A percentile compares a stretch with the other conserved stretches of the same genome.
Conservation (phyloP, 208 protist genomes). For the Crithidia mellificae region DNA sequence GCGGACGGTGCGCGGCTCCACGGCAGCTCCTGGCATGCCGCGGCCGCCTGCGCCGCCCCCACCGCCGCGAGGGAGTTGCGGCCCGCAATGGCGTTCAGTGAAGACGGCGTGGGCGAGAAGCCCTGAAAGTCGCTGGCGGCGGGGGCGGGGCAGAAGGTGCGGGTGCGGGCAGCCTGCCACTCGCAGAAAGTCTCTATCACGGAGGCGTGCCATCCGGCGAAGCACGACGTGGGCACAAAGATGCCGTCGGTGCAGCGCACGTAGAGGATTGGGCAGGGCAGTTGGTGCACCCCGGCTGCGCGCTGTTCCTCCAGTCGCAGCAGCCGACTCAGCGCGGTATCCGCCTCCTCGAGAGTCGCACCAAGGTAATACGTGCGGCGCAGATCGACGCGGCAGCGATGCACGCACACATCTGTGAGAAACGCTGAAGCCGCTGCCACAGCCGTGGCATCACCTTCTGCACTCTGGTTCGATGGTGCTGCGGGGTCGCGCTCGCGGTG, state of each 20-base stretch:
- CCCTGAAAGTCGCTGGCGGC: slow-evolving; percentile 17
- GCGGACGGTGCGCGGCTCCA: slow-evolving; percentile 33
- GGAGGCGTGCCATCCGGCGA: slow-evolving; percentile 4
- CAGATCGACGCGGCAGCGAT: slow-evolving; percentile 43
- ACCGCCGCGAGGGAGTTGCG: slow-evolving; percentile 14
- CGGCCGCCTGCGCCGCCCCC: slow-evolving; percentile 10
- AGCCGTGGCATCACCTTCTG: no score
- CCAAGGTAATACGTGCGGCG: slow-evolving; percentile 48
- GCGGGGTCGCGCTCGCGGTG: background rate
- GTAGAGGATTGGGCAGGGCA: slow-evolving; percentile 28
- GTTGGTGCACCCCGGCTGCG: background rate
- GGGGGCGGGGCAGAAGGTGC: slow-evolving; percentile 23
- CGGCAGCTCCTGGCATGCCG: slow-evolving; percentile 27
- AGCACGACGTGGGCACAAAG: slow-evolving; percentile 38
- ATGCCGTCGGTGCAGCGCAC: slow-evolving; percentile 53
- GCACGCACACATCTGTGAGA: slow-evolving; percentile 33
- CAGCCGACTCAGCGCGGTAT: slow-evolving; percentile 29
- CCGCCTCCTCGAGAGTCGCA: slow-evolving; percentile 44
- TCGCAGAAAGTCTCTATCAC: slow-evolving; percentile 10
- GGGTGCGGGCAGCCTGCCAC: slow-evolving; percentile 22
- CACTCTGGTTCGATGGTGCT: no score
- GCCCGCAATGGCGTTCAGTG: slow-evolving; percentile 16
- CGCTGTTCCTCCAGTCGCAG: slow-evolving; percentile 30
- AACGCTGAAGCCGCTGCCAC: background rate
- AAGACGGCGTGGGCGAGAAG: background rate